Evolutionary conservation across 352 stramenopile genomes (phyloP).

Genomic region (Pythium scleroteichum): DNA sequence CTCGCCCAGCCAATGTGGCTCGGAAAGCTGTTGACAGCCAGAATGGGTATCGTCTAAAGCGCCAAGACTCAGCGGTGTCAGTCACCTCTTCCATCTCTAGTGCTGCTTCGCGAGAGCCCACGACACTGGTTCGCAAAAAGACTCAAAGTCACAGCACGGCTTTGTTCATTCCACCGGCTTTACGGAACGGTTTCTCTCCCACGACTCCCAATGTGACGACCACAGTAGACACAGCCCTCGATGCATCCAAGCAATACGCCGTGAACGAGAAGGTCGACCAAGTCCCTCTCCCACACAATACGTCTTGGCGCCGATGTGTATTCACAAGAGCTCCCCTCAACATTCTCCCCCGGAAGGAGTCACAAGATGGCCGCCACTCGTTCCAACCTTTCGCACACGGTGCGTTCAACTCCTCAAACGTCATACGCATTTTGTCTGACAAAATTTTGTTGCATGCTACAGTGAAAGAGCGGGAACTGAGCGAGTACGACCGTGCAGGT

Average conservation of each 20-base stretch:
- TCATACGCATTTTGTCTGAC: not conserved
- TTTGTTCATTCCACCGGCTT: not conserved
- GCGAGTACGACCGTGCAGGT: constrained; percentile 5
- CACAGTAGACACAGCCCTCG: constrained; percentile 8
- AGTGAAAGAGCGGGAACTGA: constrained; percentile 18
- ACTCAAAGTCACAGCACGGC: not conserved
- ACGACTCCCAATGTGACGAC: constrained; percentile 21
- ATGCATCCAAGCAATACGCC: not conserved
- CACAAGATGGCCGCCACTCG: not conserved
- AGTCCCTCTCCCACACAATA: constrained; percentile 28
- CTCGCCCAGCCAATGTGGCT: not conserved
- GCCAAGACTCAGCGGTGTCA: constrained; percentile 6
- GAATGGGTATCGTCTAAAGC: constrained; percentile 3
- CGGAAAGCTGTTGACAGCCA: constrained; percentile 8
- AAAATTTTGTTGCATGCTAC: not conserved
- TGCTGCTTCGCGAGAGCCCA: constrained; percentile 5
- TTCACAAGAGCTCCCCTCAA: constrained; percentile 29
- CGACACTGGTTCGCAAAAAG: constrained; percentile 1
- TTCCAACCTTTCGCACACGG: constrained; percentile 5
- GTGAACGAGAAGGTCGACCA: constrained; percentile 4
- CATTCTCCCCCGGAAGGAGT: constrained; percentile 15
- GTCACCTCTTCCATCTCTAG: constrained; percentile 6
- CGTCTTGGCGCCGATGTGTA: constrained; percentile 29
- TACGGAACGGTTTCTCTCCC: constrained; percentile 8
- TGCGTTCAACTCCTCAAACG: not conserved